These are phyloP conservation scores for Fusarium bulbicola DNA, from an alignment of 2,329 filamentous ascomycete genomes.

Conservation along the genomic window DNA sequence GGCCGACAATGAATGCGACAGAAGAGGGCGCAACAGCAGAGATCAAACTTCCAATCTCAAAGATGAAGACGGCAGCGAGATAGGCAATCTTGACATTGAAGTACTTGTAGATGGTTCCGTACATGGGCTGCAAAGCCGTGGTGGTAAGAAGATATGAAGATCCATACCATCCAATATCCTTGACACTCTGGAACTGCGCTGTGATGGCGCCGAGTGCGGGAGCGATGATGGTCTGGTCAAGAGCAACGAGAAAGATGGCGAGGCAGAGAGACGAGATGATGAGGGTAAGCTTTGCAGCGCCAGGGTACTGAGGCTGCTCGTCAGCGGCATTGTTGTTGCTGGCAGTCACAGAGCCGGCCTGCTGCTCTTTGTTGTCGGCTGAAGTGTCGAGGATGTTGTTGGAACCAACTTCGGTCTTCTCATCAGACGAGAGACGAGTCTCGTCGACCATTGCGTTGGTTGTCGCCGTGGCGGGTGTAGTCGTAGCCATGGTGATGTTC, in stretches of 20 bases:
- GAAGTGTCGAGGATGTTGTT: constrained; percentile 32
- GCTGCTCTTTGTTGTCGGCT: constrained; percentile 25
- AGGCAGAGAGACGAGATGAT: constrained; percentile 57
- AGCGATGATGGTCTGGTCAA: constrained; percentile 63
- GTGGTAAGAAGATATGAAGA: constrained; percentile 59
- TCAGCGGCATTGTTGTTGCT: neutral
- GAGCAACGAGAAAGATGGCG: constrained; percentile 59
- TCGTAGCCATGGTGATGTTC: constrained; percentile 21
- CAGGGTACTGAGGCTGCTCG: constrained; percentile 48
- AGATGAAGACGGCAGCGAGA: constrained; percentile 54
- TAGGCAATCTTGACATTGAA: constrained; percentile 60
- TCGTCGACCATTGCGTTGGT: constrained; percentile 31
- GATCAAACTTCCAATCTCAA: constrained; percentile 56
- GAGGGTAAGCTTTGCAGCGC: constrained; percentile 50
- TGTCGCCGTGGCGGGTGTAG: constrained; percentile 23
- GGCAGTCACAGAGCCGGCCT: constrained; percentile 6
- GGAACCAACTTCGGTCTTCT: constrained; percentile 46
- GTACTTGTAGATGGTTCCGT: constrained; percentile 59
- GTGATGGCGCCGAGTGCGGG: constrained; percentile 64
- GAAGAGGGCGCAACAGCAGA: constrained; percentile 57
- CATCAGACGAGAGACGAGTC: constrained; percentile 42
- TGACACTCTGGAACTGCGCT: constrained; percentile 53
- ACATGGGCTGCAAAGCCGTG: constrained; percentile 60
- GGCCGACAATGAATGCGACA: constrained; percentile 60
- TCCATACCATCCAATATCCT: constrained; percentile 64